Base-by-base conservation (phyloP, 768 basidiomycete species). In the Asterophora lycoperdoides region DNA sequence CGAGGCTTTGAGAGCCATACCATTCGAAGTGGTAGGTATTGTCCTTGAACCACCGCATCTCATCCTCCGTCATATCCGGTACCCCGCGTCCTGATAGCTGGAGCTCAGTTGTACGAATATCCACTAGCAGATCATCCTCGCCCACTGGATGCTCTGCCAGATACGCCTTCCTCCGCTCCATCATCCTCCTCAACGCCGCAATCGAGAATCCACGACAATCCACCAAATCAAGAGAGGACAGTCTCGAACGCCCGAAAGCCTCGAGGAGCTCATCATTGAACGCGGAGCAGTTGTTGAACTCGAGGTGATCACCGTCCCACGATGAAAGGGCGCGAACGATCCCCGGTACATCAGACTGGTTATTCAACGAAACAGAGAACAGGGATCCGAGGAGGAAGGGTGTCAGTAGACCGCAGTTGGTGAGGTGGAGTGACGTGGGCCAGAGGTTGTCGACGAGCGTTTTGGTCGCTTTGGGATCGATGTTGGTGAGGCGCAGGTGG, bases 171-270 rank as follows among this genome's bases (percentile, higher is more conserved):
- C 30, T 9, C 30, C 30, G 30, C 39, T 32, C 37, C 15, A 39
- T 26, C 47, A 48, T 48, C 15, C 19, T 9, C 13, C 19, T 33
- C 17, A 48, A 35, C 10, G 47, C 47, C 13, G 38, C 29, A 8
- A 41, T 41, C n/a, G 47, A 48, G 18, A 48, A 48, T 1, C 38
- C 39, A 26, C 23, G 30, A n/a, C 47, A 48, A 23, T 35, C 28
- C 6, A 11, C 18, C 13, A 48, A 13, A 17, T n/a, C 11, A n/a
- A 48, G 15, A 13, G 5, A 11, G 4, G 7, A 1, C 4, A 48
- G n/a, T 10, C n/a, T 4, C 5, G 0, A 14, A 3, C 5, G n/a
- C n/a, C n/a, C n/a, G n/a, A n/a, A n/a, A n/a, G n/a, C n/a, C n/a
- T n/a, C n/a, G n/a, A n/a, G n/a, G n/a, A 48, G 28, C 14, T 11